Evolutionary conservation across 2,329 filamentous ascomycete species (phyloP), one percentile per base, ranked within the genome.

Genomic region (Alternaria triticimaculans): DNA sequence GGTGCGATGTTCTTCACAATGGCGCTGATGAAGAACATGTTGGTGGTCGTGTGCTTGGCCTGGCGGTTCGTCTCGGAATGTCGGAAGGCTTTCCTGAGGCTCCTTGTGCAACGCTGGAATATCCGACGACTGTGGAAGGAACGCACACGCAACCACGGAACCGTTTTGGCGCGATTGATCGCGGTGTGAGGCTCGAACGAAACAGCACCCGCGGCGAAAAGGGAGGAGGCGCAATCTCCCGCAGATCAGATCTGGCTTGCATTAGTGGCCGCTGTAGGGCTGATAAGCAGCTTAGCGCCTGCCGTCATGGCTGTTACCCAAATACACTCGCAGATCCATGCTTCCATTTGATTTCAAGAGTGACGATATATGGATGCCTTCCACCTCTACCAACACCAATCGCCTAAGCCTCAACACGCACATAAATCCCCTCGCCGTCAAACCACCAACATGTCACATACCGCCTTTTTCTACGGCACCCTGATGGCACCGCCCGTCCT

Each of bases 401-500:
- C 30, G 30, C 48, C 45, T 23, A 41, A 50, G 1, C 30, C 10
- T 25, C n/a, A 46, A 14, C 23, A 15, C 21, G n/a, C 20, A 9
- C 12, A 43, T 4, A 37, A 1, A 11, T 14, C 25, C 4, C 23
- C 5, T 10, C 25, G 14, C 55, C 2, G 11, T 45, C 50, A n/a
- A 15, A 21, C 26, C 18, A 15, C 55, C 33, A 58, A 41, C 7
- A 78, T 75, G 74, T 67, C 85, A 51, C 83, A 85, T 72, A 83
- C 83, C 18, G 86, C 87, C 69, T 90, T 90, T 82, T 90, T 90
- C 84, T 90, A 90, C 76, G 88, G 87, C 85, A 89, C 87, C 25
- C 80, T 90, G 76, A 97, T 97, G 94, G 92, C 90, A n/a, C 89
- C 91, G 0, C 88, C 91, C 74, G 90, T 98, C 73, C 93, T 98